Evolutionary conservation across 257 asterid genomes (phyloP).

Genomic region (Jacaranda copaia): DNA sequence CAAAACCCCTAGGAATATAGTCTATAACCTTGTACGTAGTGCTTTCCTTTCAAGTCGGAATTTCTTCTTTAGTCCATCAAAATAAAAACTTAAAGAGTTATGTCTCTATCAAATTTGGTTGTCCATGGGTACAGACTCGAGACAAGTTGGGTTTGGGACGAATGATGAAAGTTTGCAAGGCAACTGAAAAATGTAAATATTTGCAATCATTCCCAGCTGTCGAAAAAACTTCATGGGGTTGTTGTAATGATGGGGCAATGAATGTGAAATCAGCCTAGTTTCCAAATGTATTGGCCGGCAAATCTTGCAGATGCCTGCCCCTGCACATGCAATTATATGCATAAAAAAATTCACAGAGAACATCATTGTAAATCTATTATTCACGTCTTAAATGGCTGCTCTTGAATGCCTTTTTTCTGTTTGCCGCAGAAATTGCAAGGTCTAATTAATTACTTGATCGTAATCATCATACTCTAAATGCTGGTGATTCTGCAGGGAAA

Average conservation of each 20-base stretch:
- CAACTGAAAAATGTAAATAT: constrained; percentile 10
- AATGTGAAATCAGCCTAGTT: constrained; percentile 34
- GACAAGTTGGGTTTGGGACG: constrained; percentile 23
- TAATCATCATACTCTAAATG: not conserved
- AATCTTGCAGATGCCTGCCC: constrained; percentile 38
- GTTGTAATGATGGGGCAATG: constrained; percentile 55
- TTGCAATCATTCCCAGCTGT: constrained; percentile 36
- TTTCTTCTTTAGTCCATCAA: not conserved
- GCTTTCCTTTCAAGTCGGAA: too few relatives aligned
- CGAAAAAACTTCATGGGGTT: constrained; percentile 20
- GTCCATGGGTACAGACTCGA: constrained; percentile 3
- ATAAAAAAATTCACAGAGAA: constrained; percentile 15
- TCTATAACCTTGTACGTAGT: too few relatives aligned
- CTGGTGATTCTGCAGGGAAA: constrained; percentile 20
- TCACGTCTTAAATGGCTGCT: constrained; percentile 23
- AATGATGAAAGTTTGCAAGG: constrained; percentile 23
- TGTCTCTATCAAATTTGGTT: constrained; percentile 20
- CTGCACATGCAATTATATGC: not conserved
- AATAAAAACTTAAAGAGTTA: not conserved
- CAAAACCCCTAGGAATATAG: too few relatives aligned
- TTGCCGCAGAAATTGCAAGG: not conserved
- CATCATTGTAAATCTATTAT: constrained; percentile 33
- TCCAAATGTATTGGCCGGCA: constrained; percentile 42
- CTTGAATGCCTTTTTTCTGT: not conserved
- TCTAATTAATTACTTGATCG: not conserved